A percentile compares a stretch with the other conserved stretches of the same genome.
These are phyloP conservation scores for Chytridiales sp. DNA, from an alignment of 371 early-diverging fungal species.

Conservation along the genomic window DNA sequence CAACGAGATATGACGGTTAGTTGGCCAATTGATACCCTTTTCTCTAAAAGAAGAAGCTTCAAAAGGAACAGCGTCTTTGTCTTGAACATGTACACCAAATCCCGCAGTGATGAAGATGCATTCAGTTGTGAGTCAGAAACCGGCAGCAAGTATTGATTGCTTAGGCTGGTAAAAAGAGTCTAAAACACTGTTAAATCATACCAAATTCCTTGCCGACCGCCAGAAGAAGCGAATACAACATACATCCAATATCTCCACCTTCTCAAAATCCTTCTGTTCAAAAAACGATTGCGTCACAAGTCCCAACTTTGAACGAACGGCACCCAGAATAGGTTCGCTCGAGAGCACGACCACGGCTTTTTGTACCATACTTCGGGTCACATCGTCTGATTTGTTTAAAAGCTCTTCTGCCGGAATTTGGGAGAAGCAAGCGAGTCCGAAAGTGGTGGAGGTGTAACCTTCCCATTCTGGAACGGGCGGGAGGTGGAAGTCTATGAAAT, in stretches of 20 bases:
- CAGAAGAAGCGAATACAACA: neutral
- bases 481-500: constrained; percentile 63
- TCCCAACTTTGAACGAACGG: constrained; percentile 66
- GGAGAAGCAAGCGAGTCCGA: constrained; percentile 78
- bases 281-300: constrained; percentile 78
- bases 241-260: constrained; percentile 69
- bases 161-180: constrained; percentile 5
- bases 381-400: constrained; percentile 64
- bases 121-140: neutral
- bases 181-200: neutral
- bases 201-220: neutral
- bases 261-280: constrained; percentile 72
- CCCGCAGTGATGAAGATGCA: constrained; percentile 55
- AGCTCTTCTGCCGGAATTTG: constrained; percentile 69
- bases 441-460: constrained; percentile 54
- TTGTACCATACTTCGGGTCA: constrained; percentile 78
- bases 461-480: constrained; percentile 66
- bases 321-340: constrained; percentile 52
- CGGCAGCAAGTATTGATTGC: neutral
- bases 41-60: constrained; percentile 73
- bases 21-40: constrained; percentile 35
- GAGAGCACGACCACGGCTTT: constrained; percentile 80
- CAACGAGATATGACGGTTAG: neutral
- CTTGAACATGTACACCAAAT: constrained; percentile 66
- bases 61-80: constrained; percentile 67